Evolutionary conservation across 495 filamentous ascomycete species (phyloP), one percentile per base, ranked within the genome.

Genomic region (Aspergillus bertholletiae): DNA sequence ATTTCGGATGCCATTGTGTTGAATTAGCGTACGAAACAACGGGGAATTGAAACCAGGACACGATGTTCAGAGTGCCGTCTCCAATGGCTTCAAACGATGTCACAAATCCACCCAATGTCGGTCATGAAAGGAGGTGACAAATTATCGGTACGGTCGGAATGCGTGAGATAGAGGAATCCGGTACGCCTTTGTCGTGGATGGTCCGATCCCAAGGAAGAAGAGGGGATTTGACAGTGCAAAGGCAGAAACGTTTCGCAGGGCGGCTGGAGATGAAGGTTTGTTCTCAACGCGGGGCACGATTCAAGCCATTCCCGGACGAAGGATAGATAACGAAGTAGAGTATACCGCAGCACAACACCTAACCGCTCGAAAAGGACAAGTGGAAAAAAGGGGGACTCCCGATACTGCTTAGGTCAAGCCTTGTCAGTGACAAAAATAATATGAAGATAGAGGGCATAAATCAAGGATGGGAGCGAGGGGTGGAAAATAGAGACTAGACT

Each of bases 201-300:
- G 26, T 32, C 46, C 28, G 40, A 50, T 37, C n/a, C 30, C 17
- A n/a, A 41, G 37, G 39, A 44, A 32, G 49, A 32, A 46, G 22
- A 24, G 46, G 13, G 18, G 17, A 12, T 48, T 21, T 13, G 45
- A 20, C 20, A 17, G 22, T 27, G 41, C 5, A 48, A 47, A 53
- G 41, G 48, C 21, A 39, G 41, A 41, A 51, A 27, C 37, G 30
- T 37, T 35, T 41, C 26, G 34, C 11, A 21, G 28, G 47, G 41
- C n/a, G 37, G 30, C 45, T 35, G 23, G 23, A 46, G 32, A 48
- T 34, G 40, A 28, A 35, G 47, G 55, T 49, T 46, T 39, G 21
- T 21, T 49, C 34, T 58, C 35, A 46, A 54, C 60, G 60, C 53
- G 60, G 60, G 60, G 56, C 60, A 59, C 45, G 57, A 24, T 48